Evolutionary conservation across 768 basidiomycete species (phyloP), one percentile per base, ranked within the genome.

Genomic region (Suillus variegatus): DNA sequence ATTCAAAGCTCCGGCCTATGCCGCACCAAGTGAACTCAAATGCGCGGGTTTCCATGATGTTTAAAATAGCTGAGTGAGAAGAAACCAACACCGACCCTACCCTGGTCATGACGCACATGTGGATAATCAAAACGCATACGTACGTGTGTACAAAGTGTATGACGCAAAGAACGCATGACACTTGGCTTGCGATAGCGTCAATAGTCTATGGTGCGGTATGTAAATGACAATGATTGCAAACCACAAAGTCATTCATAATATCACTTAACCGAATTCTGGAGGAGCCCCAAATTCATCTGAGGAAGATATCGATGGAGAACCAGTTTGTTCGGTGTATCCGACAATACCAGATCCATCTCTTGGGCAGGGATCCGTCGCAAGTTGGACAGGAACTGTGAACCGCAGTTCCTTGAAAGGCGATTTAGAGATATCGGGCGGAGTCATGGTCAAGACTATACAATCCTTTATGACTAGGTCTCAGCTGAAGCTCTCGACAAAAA

Each of bases 321-420:
- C 32, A 25, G 60, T 46, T 3, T 10, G 22, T 9, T 10, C 57
- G 7, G 46, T 62, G 60, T 57, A 65, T 38, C 18, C 49, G 36
- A 57, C 63, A n/a, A 69, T 13, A 12, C 72, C 70, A 22, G 69
- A 67, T 65, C 78, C 64, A 78, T 80, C 67, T 72, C 79, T 46
- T 73, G 75, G 79, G 82, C 84, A 91, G 3, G 80, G 72, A 67
- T 92, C 88, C 6, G 91, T 92, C 7, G 85, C 83, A 12, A 92
- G 77, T 14, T 84, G 84, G 22, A 92, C 77, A 6, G 89, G 89
- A n/a, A 92, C 78, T 20, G 84, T 80, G 62, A 83, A 81, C 12
- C 90, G 85, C 51, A 90, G 75, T 54, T 90, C 88, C 52, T 72
- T 75, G 73, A 92, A 90, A 0, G 84, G 79, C 1, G 84, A 80